Percentiles rank a stretch among this genome's conserved stretches.
These are phyloP conservation scores for Scleromitrula shiraiana DNA, from an alignment of 2,329 filamentous ascomycete species.

Conservation along the genomic window DNA sequence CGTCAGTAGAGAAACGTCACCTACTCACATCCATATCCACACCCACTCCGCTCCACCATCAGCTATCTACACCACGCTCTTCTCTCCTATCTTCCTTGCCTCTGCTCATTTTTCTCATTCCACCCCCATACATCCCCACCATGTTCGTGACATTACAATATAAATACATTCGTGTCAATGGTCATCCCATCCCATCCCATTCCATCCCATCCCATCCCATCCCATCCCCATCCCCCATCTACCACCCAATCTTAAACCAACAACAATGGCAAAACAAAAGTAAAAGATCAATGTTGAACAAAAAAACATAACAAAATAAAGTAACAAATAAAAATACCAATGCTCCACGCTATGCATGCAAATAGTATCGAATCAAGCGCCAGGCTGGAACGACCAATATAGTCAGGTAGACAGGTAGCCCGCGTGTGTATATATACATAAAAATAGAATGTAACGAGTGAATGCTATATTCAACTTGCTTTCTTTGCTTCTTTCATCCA, in stretches of 20 bases:
- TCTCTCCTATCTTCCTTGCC: neutral
- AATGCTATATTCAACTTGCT: too few species aligned
- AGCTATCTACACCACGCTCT: neutral
- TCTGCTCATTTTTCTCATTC: neutral
- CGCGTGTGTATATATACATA: conserved; percentile 1
- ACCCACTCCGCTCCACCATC: neutral
- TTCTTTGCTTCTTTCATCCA: too few species aligned
- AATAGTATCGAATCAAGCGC: conserved; percentile 9
- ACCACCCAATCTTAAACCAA: neutral
- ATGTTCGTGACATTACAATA: neutral
- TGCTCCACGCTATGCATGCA: conserved; percentile 8
- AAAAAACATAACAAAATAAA: neutral
- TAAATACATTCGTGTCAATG: neutral
- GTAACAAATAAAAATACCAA: neutral
- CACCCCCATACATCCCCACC: neutral
- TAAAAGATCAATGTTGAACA: neutral
- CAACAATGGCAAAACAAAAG: neutral
- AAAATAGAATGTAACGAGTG: neutral
- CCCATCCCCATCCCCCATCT: neutral
- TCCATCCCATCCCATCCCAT: neutral
- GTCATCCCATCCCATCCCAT: neutral
- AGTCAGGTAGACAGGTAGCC: neutral
- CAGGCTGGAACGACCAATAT: conserved; percentile 7
- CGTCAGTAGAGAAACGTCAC: too few species aligned
- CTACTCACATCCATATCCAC: neutral